These are phyloP conservation scores for Ascoidea asiatica DNA, from an alignment of 805 yeast species.

Conservation along the genomic window DNA sequence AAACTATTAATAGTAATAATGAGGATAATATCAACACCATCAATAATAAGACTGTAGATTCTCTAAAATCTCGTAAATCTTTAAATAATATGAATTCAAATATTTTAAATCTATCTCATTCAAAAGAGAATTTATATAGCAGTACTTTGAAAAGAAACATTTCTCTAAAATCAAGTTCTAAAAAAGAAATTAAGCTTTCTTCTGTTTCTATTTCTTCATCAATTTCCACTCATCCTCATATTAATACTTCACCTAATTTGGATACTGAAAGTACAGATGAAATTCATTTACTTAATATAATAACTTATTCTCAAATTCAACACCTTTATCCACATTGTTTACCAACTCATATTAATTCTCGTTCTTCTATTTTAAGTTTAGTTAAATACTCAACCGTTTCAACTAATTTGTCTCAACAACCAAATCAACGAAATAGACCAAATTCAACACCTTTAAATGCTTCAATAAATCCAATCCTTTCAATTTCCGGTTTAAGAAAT, in stretches of 20 bases:
- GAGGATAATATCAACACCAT: background rate
- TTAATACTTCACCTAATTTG: too few species aligned
- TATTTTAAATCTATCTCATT: background rate
- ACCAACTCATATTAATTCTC: constrained; percentile 8
- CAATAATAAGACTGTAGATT: background rate
- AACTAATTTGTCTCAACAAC: background rate
- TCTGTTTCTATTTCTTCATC: too few species aligned
- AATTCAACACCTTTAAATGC: background rate
- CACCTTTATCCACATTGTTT: constrained; percentile 10
- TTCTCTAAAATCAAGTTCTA: too few species aligned
- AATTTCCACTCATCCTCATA: too few species aligned
- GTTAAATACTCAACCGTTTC: constrained; percentile 3
- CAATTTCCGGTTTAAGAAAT: constrained; percentile 23
- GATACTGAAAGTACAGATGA: too few species aligned
- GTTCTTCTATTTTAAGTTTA: constrained; percentile 6
- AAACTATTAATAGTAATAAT: too few species aligned
- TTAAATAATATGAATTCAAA: background rate
- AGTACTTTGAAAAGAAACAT: too few species aligned
- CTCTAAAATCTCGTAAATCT: background rate
- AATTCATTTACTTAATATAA: constrained; percentile 3
- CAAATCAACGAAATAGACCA: background rate
- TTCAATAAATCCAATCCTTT: background rate
- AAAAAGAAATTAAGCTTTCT: too few species aligned
- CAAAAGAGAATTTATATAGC: too few species aligned
- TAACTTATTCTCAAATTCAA: constrained; percentile 6